Evolutionary conservation across 1,284 basidiomycete genomes (phyloP).

Genomic region (Ustilago bromivora): DNA sequence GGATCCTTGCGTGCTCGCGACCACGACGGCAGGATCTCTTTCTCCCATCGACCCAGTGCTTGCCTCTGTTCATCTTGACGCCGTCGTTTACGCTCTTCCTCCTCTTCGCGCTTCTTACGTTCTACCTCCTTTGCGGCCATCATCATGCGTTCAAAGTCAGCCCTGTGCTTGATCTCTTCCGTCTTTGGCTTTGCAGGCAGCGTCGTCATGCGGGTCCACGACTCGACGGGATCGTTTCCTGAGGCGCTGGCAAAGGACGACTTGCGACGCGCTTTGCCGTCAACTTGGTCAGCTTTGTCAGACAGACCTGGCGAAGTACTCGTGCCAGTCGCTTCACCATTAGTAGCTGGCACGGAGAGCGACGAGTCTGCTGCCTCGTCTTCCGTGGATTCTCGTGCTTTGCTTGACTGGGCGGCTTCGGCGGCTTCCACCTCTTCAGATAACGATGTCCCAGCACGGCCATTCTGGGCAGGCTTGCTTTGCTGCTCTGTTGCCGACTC

Average conservation of each 20-base stretch:
- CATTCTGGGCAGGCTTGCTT: background rate
- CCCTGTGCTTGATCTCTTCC: slow-evolving; percentile 86
- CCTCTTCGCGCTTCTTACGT: slow-evolving; percentile 51
- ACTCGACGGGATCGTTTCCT: slow-evolving; percentile 70
- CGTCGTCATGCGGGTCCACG: slow-evolving; percentile 78
- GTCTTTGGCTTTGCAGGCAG: slow-evolving; percentile 84
- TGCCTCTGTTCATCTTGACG: slow-evolving; percentile 73
- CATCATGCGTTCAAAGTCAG: slow-evolving; percentile 94
- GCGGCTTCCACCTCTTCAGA: slow-evolving; percentile 34
- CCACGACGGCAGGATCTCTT: slow-evolving; percentile 85
- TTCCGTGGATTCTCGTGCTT: background rate
- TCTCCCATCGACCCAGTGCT: slow-evolving; percentile 80
- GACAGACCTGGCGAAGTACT: slow-evolving; percentile 25
- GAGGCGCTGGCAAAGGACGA: slow-evolving; percentile 26
- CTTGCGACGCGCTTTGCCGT: slow-evolving; percentile 33
- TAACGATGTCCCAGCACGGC: slow-evolving; percentile 18
- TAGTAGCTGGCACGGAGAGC: background rate
- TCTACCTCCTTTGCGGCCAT: slow-evolving; percentile 69
- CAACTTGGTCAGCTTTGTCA: slow-evolving; percentile 46
- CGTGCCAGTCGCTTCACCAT: background rate
- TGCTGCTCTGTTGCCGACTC: background rate
- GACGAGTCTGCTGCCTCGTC: slow-evolving; percentile 1
- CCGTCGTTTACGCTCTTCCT: slow-evolving; percentile 35
- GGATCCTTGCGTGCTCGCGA: slow-evolving; percentile 78
- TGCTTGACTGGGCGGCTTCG: slow-evolving; percentile 15